phyloP scores from a whole-genome alignment of 2,329 filamentous ascomycete species.

The Rutstroemia sp. region DNA sequence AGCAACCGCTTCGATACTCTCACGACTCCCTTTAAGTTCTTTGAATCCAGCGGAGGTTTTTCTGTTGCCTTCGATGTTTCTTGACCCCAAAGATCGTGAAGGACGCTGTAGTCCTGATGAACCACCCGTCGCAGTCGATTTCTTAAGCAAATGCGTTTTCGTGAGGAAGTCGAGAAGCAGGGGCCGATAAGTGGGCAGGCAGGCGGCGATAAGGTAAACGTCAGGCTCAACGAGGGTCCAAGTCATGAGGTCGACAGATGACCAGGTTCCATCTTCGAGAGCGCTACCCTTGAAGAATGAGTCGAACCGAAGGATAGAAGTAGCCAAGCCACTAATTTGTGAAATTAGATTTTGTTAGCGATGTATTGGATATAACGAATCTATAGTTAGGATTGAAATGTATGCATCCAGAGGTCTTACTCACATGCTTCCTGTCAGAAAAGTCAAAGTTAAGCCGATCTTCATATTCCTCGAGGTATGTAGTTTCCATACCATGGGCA shows the following conservation, averaged over 20 bases:
- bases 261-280: neutral
- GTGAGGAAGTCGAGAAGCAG: neutral
- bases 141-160: neutral
- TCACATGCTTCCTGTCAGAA: neutral
- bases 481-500: neutral
- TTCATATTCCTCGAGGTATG: neutral
- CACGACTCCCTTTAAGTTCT: neutral
- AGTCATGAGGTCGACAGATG: neutral
- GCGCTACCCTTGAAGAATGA: neutral
- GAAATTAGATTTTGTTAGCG: neutral
- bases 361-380: neutral
- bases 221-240: conserved; percentile 1
- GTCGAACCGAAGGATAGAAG: conserved; percentile 6
- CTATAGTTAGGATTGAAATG: neutral
- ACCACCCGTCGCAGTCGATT: neutral
- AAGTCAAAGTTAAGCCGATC: neutral
- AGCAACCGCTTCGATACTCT: neutral
- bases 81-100: neutral
- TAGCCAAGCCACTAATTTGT: neutral
- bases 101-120: neutral
- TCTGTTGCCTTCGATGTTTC: neutral
- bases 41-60: neutral
- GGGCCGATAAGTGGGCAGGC: neutral
- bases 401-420: neutral
- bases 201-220: conserved; percentile 4